Evolutionary conservation across 257 asterid species (phyloP), one percentile per base, ranked within the genome.

Genomic region (Thymus mandschuricus): DNA sequence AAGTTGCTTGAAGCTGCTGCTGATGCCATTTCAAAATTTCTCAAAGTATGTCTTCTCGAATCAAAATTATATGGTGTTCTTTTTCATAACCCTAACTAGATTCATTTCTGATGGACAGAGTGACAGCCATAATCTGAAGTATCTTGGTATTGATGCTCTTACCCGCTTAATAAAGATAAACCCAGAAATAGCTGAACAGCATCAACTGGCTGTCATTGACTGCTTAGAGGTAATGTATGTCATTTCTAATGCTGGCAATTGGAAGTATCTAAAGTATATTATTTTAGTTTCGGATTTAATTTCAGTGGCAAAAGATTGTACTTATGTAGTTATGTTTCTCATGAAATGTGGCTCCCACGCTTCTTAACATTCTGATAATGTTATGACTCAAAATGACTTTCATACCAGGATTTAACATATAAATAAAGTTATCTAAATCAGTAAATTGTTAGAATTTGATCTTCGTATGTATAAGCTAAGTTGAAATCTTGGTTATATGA

Each of bases 81-180:
- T 31, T 56, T 40, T 15, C 38, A 56, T 52, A 57, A 69, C 52
- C 51, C 27, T 72, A 58, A 65, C 41, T 71, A 43, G 60, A 61
- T 78, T n/a, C 55, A 62, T 77, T 46, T 76, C 41, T 52, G 65
- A 60, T 85, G 72, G 82, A 59, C 92, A 95, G 99, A 92, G 93
- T 78, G 99, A 92, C 80, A 89, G 98, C 87, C 98, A 95, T 84
- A 95, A 95, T 80, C 89, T 95, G 76, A 95, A 88, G 80, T 95
- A 95, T 85, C 94, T 95, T 81, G 98, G 99, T 57, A 95, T 92
- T 78, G 99, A 89, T 88, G 92, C 96, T 65, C 98, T 95, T 82
- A 94, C 98, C 77, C 87, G 96, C 72, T 84, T 95, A 83, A 92
- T 95, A 86, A 95, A 85, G 88, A 83, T 88, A 79, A 92, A 89